These are phyloP conservation scores for Lipomyces spencermartinsiae DNA, from an alignment of 805 yeast species.

Conservation along the genomic window DNA sequence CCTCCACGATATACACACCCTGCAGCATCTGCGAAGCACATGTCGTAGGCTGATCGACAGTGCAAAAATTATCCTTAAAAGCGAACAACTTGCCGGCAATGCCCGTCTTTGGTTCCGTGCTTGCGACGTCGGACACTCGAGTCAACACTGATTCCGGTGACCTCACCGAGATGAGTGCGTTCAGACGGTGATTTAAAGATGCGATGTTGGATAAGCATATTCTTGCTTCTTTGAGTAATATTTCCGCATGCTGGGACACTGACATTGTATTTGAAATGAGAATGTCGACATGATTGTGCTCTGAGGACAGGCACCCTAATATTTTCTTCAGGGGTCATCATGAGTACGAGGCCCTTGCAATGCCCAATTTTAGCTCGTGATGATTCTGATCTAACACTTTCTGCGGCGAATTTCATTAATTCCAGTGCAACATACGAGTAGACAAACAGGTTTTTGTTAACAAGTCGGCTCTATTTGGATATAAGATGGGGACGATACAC, in stretches of 20 bases:
- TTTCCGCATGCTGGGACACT: background rate
- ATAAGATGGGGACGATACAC: constrained; percentile 33
- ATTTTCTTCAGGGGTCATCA: background rate
- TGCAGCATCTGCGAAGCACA: constrained; percentile 73
- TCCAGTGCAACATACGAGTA: too few species aligned
- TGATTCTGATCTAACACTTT: too few species aligned
- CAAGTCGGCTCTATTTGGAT: background rate
- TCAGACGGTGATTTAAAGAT: constrained; percentile 18
- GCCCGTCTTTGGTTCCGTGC: background rate
- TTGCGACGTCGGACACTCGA: constrained; percentile 7
- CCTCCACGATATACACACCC: constrained; percentile 23
- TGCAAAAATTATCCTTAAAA: constrained; percentile 81
- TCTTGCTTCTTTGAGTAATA: constrained; percentile 21
- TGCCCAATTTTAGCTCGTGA: too few species aligned
- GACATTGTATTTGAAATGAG: background rate
- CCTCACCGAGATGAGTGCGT: constrained; percentile 29
- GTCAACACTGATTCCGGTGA: constrained; percentile 16
- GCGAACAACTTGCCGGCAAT: constrained; percentile 52
- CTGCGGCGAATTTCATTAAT: too few species aligned
- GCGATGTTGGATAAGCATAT: constrained; percentile 21
- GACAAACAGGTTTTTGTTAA: too few species aligned
- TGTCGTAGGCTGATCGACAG: constrained; percentile 71
- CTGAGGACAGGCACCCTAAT: background rate
- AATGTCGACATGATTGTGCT: background rate
- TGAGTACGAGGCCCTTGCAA: background rate